These are phyloP conservation scores for Ceratobasidium sp. DNA, from an alignment of 1,284 basidiomycete species.

Conservation along the genomic window DNA sequence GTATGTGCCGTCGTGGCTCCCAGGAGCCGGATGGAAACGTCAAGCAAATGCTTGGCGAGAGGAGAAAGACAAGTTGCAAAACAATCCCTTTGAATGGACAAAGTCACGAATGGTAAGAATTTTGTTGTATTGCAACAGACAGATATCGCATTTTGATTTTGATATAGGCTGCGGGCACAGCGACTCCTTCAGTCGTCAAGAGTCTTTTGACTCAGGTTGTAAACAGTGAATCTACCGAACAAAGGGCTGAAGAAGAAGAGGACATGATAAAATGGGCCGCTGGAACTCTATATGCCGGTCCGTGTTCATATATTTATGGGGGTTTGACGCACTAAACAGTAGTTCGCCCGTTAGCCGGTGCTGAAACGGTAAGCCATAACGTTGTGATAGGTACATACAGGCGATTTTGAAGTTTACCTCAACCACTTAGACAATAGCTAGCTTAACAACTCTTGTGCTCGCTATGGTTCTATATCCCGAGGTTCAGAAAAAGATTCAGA, in stretches of 20 bases:
- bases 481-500: slow-evolving; percentile 49
- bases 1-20: slow-evolving; percentile 44
- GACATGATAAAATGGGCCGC: slow-evolving; percentile 16
- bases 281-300: slow-evolving; percentile 25
- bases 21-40: slow-evolving; percentile 45
- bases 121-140: too few species aligned
- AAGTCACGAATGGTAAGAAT: slow-evolving; percentile 22
- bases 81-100: slow-evolving; percentile 27
- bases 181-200: slow-evolving; percentile 23
- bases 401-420: background rate
- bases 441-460: slow-evolving; percentile 37
- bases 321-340: background rate
- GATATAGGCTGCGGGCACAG: slow-evolving; percentile 1
- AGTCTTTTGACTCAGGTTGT: background rate
- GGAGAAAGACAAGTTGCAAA: slow-evolving; percentile 10
- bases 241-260: background rate
- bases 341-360: background rate
- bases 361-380: slow-evolving; percentile 8
- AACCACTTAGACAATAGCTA: background rate
- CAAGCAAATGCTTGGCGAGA: slow-evolving; percentile 27
- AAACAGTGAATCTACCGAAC: too few species aligned
- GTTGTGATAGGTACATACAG: background rate
- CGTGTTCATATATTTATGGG: background rate
- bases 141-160: background rate
- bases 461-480: slow-evolving; percentile 49